Base-by-base conservation (phyloP, 208 protist species). In the Entamoeba dispar region DNA sequence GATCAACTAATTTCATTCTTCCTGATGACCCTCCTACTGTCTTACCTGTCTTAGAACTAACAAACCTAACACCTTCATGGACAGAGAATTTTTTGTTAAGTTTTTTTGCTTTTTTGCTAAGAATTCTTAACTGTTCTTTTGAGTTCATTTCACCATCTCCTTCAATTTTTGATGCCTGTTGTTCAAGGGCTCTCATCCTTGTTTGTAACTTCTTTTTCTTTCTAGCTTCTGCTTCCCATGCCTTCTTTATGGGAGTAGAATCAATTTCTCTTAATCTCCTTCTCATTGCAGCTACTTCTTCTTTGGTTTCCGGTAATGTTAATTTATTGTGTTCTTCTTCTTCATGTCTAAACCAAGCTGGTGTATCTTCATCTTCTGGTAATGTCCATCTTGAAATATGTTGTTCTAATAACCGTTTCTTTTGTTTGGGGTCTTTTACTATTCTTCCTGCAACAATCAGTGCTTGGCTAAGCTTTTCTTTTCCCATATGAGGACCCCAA, bases 191-290 rank as follows among this genome's bases (percentile, higher is more conserved):
- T 27, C 51, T 19, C 4, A 91, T 12, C 15, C 51, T 91, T 31
- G 15, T 49, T 49, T 91, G 12, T 10, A 50, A 5, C 7, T n/a
- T 7, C 38, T 51, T 22, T 31, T 91, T 91, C 47, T 91, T 91
- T 51, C 90, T 49, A 93, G 97, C 97, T 94, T 98, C 97, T 43
- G 98, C 98, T 96, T 99, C 98, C 91, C 97, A 97, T 52, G 98
- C 97, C 95, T 98, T 98, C 94, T 98, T 98, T 93, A 98, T 97
- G 19, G 98, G 98, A 27, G 97, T 94, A 22, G 97, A 97, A 95
- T 99, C 97, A 92, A 99, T 94, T 93, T 98, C 97, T 51, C 94
- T 95, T 93, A 98, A 97, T 91, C 96, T 95, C 51, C 91, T 91
- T 92, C 97, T 97, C 94, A 98, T 97, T 93, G 96, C 96, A 92